These are phyloP conservation scores for Zymoseptoria tritici DNA, from an alignment of 2,329 filamentous ascomycete genomes.

Conservation along the genomic window DNA sequence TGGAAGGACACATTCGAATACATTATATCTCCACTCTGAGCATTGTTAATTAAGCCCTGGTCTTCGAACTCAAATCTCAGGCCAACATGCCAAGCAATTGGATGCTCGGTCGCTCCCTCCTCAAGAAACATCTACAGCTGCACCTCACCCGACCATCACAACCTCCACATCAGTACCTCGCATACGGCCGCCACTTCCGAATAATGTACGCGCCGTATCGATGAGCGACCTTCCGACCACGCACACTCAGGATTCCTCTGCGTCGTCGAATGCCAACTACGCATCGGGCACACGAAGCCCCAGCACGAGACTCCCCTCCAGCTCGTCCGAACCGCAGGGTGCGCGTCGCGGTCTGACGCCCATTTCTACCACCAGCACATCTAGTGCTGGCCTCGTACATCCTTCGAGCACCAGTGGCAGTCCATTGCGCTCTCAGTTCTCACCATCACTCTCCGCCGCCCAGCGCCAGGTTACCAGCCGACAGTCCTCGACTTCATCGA, in stretches of 20 bases:
- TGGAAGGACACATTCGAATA: too few relatives aligned
- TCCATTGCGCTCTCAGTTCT: constrained; percentile 44
- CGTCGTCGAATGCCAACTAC: constrained; percentile 20
- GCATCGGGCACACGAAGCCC: constrained; percentile 36
- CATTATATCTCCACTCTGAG: too few relatives aligned
- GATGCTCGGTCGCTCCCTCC: not conserved
- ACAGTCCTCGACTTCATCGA: constrained; percentile 48
- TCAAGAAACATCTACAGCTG: not conserved
- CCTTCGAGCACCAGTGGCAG: constrained; percentile 36
- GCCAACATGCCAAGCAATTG: not conserved
- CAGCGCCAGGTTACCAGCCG: constrained; percentile 46
- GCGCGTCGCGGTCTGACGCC: constrained; percentile 52
- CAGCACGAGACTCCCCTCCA: constrained; percentile 51
- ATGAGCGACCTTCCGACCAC: constrained; percentile 46
- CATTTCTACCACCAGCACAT: constrained; percentile 43
- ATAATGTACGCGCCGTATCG: constrained; percentile 32
- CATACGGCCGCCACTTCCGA: constrained; percentile 5
- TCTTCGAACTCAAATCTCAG: not conserved
- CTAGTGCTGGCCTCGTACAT: constrained; percentile 29
- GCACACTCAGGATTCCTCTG: constrained; percentile 17
- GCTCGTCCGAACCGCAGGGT: constrained; percentile 47
- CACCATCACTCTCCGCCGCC: constrained; percentile 44
- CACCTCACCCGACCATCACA: not conserved
- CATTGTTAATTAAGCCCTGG: too few relatives aligned
- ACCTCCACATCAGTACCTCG: not conserved